Conservation (phyloP, 164 flowering plant genomes). For the Annona cherimola region DNA sequence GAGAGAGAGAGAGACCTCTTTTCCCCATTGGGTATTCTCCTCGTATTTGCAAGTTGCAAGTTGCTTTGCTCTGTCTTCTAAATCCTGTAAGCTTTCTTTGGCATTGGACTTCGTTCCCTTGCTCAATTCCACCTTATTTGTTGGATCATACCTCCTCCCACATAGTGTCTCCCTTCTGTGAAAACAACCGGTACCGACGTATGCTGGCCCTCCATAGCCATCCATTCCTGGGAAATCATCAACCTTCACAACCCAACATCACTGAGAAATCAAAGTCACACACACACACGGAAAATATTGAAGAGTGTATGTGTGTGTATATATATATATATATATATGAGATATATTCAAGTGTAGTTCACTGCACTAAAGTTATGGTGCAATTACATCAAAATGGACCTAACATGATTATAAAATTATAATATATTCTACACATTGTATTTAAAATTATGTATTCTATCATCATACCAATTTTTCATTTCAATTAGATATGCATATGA, state of each 20-base stretch:
- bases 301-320: no score
- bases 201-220: constrained; percentile 27
- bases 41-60: constrained; percentile 31
- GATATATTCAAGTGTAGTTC: no score
- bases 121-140: constrained; percentile 12
- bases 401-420: no score
- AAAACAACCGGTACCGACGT: constrained; percentile 37
- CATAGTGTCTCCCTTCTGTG: constrained; percentile 29
- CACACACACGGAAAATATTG: no score
- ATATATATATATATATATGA: no score
- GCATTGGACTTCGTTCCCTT: background rate
- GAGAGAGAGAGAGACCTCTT: constrained; percentile 22
- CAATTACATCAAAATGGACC: no score
- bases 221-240: constrained; percentile 22
- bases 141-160: constrained; percentile 20
- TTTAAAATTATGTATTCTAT: no score
- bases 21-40: constrained; percentile 37
- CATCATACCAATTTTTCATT: no score
- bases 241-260: constrained; percentile 12
- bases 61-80: constrained; percentile 23
- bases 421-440: no score
- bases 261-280: background rate
- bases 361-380: no score
- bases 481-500: no score
- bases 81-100: constrained; percentile 10